Percentiles rank a stretch among this genome's conserved stretches.
Conservation (phyloP, 2,329 filamentous ascomycete species). For the Colletotrichum scovillei region DNA sequence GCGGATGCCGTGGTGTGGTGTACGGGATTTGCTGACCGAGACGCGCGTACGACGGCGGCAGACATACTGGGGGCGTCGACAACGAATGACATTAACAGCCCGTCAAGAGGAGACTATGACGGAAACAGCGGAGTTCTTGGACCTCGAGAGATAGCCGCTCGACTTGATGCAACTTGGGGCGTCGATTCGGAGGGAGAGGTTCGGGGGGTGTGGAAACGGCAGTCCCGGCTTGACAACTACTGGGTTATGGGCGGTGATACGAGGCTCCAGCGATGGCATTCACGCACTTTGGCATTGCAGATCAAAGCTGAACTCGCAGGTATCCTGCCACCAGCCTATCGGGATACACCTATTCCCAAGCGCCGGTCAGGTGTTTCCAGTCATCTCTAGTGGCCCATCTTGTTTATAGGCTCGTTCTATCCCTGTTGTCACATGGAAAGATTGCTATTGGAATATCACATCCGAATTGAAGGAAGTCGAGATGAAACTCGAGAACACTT, state of each 20-base stretch:
- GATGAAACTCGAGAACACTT: too few species aligned
- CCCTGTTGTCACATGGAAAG: too few species aligned
- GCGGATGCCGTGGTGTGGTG: conserved; percentile 50
- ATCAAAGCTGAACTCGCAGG: conserved; percentile 49
- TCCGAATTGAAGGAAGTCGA: too few species aligned
- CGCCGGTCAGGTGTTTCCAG: background rate
- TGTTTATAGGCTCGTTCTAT: too few species aligned
- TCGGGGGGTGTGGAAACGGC: conserved; percentile 52
- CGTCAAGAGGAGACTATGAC: too few species aligned
- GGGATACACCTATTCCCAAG: background rate
- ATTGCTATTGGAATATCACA: too few species aligned
- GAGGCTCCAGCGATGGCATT: conserved; percentile 47
- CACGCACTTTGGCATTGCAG: conserved; percentile 44
- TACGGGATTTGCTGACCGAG: conserved; percentile 47
- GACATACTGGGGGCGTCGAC: conserved; percentile 44
- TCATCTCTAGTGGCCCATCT: too few species aligned
- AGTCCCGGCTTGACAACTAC: conserved; percentile 45
- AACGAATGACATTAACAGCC: background rate
- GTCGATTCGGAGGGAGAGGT: conserved; percentile 55
- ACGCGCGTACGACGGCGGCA: conserved; percentile 42
- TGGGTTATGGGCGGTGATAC: conserved; percentile 48
- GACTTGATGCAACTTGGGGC: conserved; percentile 52
- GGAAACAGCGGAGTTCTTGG: background rate
- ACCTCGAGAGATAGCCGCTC: conserved; percentile 40
- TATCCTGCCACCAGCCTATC: conserved; percentile 41